Conservation (phyloP, 1,139 yeast genomes). For the Candida sojae region DNA sequence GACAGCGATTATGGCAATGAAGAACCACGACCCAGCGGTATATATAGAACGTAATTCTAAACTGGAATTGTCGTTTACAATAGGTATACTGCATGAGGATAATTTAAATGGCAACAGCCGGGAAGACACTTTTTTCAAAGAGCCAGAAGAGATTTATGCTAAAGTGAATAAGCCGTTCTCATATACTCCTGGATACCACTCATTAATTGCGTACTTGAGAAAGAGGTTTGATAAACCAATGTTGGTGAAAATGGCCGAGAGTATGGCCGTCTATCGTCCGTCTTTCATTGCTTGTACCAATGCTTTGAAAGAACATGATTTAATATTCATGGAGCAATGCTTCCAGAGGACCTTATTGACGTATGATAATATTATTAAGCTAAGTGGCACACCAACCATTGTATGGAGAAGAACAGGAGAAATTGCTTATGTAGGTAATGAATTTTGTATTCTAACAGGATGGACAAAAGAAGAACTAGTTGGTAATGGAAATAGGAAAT, state of each 20-base stretch:
- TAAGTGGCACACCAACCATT: slow-evolving; percentile 91
- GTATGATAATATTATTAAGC: slow-evolving; percentile 79
- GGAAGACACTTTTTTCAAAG: slow-evolving; percentile 41
- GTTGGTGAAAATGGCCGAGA: slow-evolving; percentile 80
- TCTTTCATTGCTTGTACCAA: slow-evolving; percentile 91
- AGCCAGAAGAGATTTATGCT: slow-evolving; percentile 81
- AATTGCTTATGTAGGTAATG: slow-evolving; percentile 91
- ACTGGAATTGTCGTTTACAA: slow-evolving; percentile 55
- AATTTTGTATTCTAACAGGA: slow-evolving; percentile 86
- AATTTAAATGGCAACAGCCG: slow-evolving; percentile 18
- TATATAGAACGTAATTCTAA: slow-evolving; percentile 41
- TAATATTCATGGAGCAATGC: slow-evolving; percentile 94
- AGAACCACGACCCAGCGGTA: slow-evolving; percentile 40
- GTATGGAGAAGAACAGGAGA: slow-evolving; percentile 97
- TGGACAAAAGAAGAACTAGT: slow-evolving; percentile 77
- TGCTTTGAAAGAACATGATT: slow-evolving; percentile 83
- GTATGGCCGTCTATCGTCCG: slow-evolving; percentile 89
- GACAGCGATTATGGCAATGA: slow-evolving; percentile 47
- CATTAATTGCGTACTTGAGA: slow-evolving; percentile 71
- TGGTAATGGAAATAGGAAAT: slow-evolving; percentile 51
- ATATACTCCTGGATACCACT: slow-evolving; percentile 89
- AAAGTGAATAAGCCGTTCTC: slow-evolving; percentile 75
- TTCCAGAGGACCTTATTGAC: slow-evolving; percentile 89
- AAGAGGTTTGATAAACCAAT: slow-evolving; percentile 69
- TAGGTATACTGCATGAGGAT: slow-evolving; percentile 50